A percentile compares a stretch with the other conserved stretches of the same genome.
These are phyloP conservation scores for Kwoniella dendrophila DNA, from an alignment of 768 basidiomycete genomes.

Conservation along the genomic window DNA sequence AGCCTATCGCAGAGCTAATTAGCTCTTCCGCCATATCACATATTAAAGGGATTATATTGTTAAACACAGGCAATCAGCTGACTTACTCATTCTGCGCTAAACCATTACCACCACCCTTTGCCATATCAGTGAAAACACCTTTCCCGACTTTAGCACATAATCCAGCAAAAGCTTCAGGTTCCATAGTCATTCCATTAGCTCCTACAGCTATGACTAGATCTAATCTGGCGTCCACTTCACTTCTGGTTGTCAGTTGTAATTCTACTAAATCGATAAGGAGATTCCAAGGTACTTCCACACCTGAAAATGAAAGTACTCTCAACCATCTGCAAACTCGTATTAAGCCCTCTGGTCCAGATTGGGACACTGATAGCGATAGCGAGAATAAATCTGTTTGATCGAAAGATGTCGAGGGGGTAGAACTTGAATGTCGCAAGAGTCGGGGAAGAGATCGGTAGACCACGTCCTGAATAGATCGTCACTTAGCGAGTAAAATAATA, in stretches of 20 bases:
- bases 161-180: constrained; percentile 23
- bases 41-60: not conserved
- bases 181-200: constrained; percentile 27
- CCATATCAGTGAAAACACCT: constrained; percentile 15
- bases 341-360: constrained; percentile 24
- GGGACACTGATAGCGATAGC: constrained; percentile 8
- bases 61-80: not conserved
- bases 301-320: constrained; percentile 41
- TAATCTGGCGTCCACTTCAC: constrained; percentile 16
- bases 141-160: constrained; percentile 24
- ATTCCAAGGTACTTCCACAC: constrained; percentile 42
- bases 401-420: not conserved
- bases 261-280: constrained; percentile 24
- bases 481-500: not conserved
- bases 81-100: constrained; percentile 12
- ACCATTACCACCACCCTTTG: not conserved
- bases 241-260: constrained; percentile 10
- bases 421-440: constrained; percentile 18
- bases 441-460: constrained; percentile 39
- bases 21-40: not conserved
- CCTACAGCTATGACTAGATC: constrained; percentile 41
- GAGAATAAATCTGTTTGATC: constrained; percentile 25
- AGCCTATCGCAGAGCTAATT: constrained; percentile 3
- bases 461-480: constrained; percentile 21
- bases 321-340: constrained; percentile 38